A percentile compares a stretch with the other conserved stretches of the same genome.
Evolutionary conservation across 139 green algal species (phyloP).

Genomic region (Yamagishiella unicocca): DNA sequence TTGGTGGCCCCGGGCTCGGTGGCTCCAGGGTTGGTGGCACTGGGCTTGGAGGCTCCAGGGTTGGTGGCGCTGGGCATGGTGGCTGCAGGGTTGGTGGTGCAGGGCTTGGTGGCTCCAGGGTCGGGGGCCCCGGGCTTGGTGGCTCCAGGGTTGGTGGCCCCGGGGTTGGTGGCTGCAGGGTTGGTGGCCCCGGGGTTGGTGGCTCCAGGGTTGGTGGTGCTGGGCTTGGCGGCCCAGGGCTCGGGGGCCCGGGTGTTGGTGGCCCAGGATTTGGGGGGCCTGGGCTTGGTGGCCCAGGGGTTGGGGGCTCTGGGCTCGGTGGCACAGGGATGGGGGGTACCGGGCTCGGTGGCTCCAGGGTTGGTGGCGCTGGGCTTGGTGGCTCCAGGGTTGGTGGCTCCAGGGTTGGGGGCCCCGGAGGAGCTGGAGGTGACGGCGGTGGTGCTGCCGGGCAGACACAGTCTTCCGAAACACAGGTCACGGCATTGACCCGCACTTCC

Average conservation of each 20-base stretch:
- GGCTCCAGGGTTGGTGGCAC: not conserved
- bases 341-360: not conserved
- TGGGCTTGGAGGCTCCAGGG: constrained; percentile 18
- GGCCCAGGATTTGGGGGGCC: not conserved
- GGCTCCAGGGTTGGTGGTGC: not conserved
- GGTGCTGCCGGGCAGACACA: not conserved
- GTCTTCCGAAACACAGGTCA: not conserved
- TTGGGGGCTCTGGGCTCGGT: not conserved
- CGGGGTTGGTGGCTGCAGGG: not conserved
- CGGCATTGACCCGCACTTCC: not conserved
- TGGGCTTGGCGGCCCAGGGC: not conserved
- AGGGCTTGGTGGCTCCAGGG: no score
- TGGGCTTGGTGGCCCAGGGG: not conserved
- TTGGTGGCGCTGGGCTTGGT: not conserved
- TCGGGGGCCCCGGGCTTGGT: not conserved
- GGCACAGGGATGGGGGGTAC: not conserved
- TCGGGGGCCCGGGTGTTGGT: not conserved
- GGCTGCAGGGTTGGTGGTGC: not conserved
- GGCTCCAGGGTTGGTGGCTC: not conserved
- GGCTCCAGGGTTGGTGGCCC: not conserved
- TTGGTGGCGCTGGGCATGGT: not conserved
- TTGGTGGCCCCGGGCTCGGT: not conserved
- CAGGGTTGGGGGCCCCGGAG: not conserved
- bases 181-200: not conserved
- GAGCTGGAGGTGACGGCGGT: not conserved